Percentiles rank a stretch among this genome's conserved stretches.
Conservation (phyloP, 495 filamentous ascomycete species). For the Xylaria palmicola region DNA sequence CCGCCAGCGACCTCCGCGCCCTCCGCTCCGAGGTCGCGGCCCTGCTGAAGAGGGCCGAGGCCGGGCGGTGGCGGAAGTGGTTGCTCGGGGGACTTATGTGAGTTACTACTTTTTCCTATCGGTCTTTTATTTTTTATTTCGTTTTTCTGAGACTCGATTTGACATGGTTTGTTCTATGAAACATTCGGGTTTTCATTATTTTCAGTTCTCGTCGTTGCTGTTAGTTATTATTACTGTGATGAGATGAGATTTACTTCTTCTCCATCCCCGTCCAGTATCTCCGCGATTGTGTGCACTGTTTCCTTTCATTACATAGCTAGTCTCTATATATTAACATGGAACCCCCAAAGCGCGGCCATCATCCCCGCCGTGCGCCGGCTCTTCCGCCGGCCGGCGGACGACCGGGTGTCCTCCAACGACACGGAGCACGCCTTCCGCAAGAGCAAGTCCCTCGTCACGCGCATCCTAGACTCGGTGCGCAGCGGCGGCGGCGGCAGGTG, state of each 20-base stretch:
- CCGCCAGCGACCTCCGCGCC: conserved; percentile 32
- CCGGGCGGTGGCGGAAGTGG: conserved; percentile 43
- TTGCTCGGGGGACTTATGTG: conserved; percentile 42
- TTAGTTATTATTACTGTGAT: too few relatives aligned
- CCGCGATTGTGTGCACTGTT: too few relatives aligned
- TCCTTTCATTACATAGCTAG: too few relatives aligned
- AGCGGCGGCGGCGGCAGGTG: conserved; percentile 26
- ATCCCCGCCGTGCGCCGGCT: conserved; percentile 42
- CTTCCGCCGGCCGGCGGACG: conserved; percentile 36
- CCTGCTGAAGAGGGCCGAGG: conserved; percentile 33
- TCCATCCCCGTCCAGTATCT: too few relatives aligned
- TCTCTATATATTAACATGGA: too few relatives aligned
- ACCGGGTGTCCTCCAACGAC: conserved; percentile 31
- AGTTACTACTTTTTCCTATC: conserved; percentile 14
- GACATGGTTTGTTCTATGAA: background rate
- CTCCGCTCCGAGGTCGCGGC: conserved; percentile 32
- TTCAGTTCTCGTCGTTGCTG: too few relatives aligned
- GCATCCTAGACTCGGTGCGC: conserved; percentile 36
- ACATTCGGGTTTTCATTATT: too few relatives aligned
- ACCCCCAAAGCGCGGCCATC: conserved; percentile 35
- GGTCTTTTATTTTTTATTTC: background rate
- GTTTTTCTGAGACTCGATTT: background rate
- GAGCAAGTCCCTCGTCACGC: conserved; percentile 40
- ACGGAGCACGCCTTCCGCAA: conserved; percentile 49
- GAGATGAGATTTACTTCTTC: too few relatives aligned